Evolutionary conservation across 164 flowering plant species (phyloP).

Genomic region (Nymphaea thermarum): DNA sequence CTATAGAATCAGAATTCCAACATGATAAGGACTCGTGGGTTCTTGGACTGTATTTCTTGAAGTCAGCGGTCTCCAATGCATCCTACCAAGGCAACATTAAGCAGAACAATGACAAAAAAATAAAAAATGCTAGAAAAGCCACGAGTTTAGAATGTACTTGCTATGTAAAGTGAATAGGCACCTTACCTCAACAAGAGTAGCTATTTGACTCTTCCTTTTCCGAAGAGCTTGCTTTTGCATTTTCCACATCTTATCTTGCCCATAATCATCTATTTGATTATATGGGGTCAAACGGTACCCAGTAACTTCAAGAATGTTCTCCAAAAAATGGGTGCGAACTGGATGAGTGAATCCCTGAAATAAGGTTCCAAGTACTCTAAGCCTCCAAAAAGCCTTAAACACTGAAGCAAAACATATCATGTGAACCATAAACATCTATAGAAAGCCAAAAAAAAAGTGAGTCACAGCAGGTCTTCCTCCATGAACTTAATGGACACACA

Average conservation of each 20-base stretch:
- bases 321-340: conserved; percentile 72
- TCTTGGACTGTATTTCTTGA: conserved; percentile 37
- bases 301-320: conserved; percentile 71
- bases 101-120: neutral
- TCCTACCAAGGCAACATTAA: conserved; percentile 31
- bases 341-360: conserved; percentile 90
- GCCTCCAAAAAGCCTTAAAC: neutral
- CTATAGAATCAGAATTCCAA: conserved; percentile 94
- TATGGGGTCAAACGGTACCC: conserved; percentile 68
- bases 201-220: conserved; percentile 90
- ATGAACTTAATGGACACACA: no score
- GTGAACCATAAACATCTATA: neutral
- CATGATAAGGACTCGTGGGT: conserved; percentile 70
- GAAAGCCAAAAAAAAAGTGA: no score
- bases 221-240: conserved; percentile 68
- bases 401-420: neutral
- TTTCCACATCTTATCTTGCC: conserved; percentile 82
- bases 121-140: neutral
- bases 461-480: no score
- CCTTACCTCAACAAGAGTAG: conserved; percentile 76
- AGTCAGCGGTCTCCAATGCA: conserved; percentile 58
- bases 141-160: neutral
- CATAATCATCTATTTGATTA: conserved; percentile 96
- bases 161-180: neutral
- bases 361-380: neutral